These are phyloP conservation scores for Globisporangium irregulare DNA, from an alignment of 352 stramenopile species.

Conservation along the genomic window DNA sequence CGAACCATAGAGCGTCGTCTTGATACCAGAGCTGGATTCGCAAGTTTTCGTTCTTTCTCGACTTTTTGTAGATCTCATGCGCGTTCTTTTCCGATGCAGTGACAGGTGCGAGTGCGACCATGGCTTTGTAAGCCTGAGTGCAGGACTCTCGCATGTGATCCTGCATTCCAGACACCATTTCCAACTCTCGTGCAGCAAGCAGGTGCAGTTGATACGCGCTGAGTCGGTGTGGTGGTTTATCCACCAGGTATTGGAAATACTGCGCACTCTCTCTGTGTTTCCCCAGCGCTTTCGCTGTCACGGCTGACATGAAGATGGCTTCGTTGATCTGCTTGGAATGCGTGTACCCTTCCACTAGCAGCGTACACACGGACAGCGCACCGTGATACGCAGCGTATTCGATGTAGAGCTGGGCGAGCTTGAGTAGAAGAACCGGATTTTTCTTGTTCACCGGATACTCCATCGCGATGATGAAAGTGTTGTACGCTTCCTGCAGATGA, in stretches of 20 bases:
- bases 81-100: conserved; percentile 51
- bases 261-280: conserved; percentile 64
- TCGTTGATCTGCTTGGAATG: conserved; percentile 36
- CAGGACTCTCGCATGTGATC: conserved; percentile 45
- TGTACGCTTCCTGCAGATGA: conserved; percentile 48
- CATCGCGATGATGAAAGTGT: conserved; percentile 78
- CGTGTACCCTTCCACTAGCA: conserved; percentile 62
- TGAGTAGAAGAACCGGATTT: conserved; percentile 48
- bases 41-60: conserved; percentile 60
- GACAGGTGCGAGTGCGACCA: conserved; percentile 44
- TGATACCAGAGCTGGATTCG: conserved; percentile 53
- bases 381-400: conserved; percentile 60
- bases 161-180: conserved; percentile 37
- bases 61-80: conserved; percentile 57
- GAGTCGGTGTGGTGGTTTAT: conserved; percentile 50
- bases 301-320: conserved; percentile 62
- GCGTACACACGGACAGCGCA: conserved; percentile 61
- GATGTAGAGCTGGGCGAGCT: conserved; percentile 61
- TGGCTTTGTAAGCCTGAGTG: conserved; percentile 51
- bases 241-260: conserved; percentile 69
- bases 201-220: conserved; percentile 54
- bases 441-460: conserved; percentile 71
- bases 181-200: conserved; percentile 50
- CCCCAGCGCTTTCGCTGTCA: conserved; percentile 47
- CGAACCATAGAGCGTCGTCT: conserved; percentile 57